Conservation (phyloP, 352 stramenopile genomes). For the Pythium rishiriense region DNA sequence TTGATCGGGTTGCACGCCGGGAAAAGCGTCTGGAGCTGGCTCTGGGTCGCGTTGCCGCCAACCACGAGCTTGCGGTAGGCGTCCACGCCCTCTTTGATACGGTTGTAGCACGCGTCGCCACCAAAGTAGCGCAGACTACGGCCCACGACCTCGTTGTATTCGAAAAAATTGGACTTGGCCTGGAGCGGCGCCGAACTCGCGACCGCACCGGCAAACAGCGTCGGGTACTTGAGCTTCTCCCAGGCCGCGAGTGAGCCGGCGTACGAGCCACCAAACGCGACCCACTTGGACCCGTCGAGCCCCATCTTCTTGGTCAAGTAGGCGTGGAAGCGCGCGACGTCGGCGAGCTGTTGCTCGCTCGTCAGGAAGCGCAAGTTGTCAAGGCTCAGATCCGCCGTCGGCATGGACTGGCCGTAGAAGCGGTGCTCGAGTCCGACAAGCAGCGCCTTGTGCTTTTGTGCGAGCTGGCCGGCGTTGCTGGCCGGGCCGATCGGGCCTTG, state of each 20-base stretch:
- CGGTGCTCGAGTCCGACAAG: conserved; percentile 93
- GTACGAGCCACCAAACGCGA: conserved; percentile 95
- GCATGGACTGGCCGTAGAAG: conserved; percentile 94
- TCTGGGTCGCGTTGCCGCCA: conserved; percentile 37
- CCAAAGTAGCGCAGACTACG: conserved; percentile 77
- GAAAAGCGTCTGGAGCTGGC: conserved; percentile 50
- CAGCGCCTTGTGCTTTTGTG: conserved; percentile 68
- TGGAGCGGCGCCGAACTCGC: conserved; percentile 91
- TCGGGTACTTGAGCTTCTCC: conserved; percentile 92
- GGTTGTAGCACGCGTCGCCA: conserved; percentile 76
- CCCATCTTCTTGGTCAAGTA: conserved; percentile 70
- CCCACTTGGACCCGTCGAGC: conserved; percentile 70
- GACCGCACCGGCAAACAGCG: conserved; percentile 90
- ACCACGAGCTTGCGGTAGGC: conserved; percentile 57
- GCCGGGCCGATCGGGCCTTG: conserved; percentile 57
- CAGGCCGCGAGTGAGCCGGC: conserved; percentile 92
- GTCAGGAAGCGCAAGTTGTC: conserved; percentile 88
- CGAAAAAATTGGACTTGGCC: conserved; percentile 75
- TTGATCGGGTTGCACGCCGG: conserved; percentile 65
- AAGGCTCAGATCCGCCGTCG: conserved; percentile 71
- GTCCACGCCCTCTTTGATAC: conserved; percentile 56
- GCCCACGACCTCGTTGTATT: conserved; percentile 89
- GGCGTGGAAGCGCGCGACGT: conserved; percentile 90
- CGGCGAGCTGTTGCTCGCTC: conserved; percentile 87
- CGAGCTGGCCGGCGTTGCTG: conserved; percentile 44